phyloP scores from a whole-genome alignment of 2,329 filamentous ascomycete genomes.

The Cladophialophora immunda region DNA sequence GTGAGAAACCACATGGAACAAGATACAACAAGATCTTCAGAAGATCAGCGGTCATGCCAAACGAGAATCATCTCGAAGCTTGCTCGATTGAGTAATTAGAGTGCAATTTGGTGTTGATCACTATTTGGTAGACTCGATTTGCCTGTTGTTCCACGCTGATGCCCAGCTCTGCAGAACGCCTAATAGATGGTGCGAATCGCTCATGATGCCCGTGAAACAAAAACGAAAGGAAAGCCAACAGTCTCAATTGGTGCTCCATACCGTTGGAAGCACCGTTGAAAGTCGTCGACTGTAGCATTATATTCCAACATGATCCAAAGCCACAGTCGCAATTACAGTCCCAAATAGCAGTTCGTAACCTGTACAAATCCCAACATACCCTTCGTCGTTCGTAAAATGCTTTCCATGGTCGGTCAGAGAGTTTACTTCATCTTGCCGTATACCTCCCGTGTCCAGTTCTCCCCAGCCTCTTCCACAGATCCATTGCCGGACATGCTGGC shows the following conservation, averaged over 20 bases:
- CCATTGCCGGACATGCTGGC: conserved; percentile 21
- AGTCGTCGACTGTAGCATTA: background rate
- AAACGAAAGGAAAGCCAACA: background rate
- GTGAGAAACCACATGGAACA: background rate
- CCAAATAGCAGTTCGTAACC: background rate
- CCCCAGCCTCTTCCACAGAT: conserved; percentile 20
- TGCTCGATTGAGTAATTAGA: background rate
- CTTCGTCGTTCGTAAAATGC: background rate
- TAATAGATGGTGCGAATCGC: background rate
- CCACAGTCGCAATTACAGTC: background rate
- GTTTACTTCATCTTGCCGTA: conserved; percentile 27
- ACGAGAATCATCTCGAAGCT: background rate
- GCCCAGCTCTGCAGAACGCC: background rate
- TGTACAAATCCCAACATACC: background rate
- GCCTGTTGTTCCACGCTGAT: background rate
- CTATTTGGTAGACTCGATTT: background rate
- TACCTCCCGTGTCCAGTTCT: conserved; percentile 28
- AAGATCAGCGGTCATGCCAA: background rate
- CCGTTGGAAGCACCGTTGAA: background rate
- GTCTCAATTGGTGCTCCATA: background rate
- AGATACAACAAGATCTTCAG: background rate
- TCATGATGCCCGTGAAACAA: background rate
- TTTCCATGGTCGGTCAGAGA: background rate
- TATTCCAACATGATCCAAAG: background rate
- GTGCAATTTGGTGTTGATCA: background rate